A percentile compares a stretch with the other conserved stretches of the same genome.
phyloP scores from a whole-genome alignment of 2,329 filamentous ascomycete genomes.

The Fusarium floridanum region DNA sequence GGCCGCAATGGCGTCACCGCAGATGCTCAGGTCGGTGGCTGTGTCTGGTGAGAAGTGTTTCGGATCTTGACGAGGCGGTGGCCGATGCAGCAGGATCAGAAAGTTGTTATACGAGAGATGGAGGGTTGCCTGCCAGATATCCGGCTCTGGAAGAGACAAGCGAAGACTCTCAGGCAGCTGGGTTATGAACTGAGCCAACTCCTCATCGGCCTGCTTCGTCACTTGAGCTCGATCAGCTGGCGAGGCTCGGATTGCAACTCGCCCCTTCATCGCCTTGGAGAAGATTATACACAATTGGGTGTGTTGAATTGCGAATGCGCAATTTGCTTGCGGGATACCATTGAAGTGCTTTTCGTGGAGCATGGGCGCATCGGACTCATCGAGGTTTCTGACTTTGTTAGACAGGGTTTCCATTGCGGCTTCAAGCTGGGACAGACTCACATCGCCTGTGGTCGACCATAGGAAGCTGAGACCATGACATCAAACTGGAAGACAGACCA shows the following conservation, averaged over 20 bases:
- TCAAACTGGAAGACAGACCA: slow-evolving; percentile 58
- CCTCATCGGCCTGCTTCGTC: slow-evolving; percentile 48
- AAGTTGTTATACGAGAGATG: slow-evolving; percentile 54
- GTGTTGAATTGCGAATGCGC: slow-evolving; percentile 61
- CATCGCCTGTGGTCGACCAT: slow-evolving; percentile 66
- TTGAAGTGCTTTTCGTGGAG: slow-evolving; percentile 61
- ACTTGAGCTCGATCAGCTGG: slow-evolving; percentile 44
- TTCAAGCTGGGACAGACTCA: slow-evolving; percentile 34
- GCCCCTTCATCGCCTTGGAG: slow-evolving; percentile 51
- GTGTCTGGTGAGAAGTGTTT: slow-evolving; percentile 20
- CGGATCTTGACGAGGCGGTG: slow-evolving; percentile 39
- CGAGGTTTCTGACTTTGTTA: slow-evolving; percentile 53
- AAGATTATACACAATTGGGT: slow-evolving; percentile 65
- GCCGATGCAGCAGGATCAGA: slow-evolving; percentile 51
- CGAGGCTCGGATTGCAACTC: slow-evolving; percentile 44
- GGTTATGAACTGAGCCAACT: slow-evolving; percentile 48
- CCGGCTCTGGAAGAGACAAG: slow-evolving; percentile 34
- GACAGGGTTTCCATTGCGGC: background rate
- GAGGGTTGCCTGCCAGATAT: slow-evolving; percentile 49
- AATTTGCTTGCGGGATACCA: slow-evolving; percentile 54
- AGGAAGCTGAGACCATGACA: slow-evolving; percentile 52
- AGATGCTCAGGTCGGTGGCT: slow-evolving; percentile 48
- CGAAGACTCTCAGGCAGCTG: slow-evolving; percentile 47
- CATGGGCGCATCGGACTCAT: slow-evolving; percentile 63
- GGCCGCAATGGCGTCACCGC: slow-evolving; percentile 45